Base-by-base conservation (phyloP, 345 rosid genomes). In the Eucalyptus marginata region DNA sequence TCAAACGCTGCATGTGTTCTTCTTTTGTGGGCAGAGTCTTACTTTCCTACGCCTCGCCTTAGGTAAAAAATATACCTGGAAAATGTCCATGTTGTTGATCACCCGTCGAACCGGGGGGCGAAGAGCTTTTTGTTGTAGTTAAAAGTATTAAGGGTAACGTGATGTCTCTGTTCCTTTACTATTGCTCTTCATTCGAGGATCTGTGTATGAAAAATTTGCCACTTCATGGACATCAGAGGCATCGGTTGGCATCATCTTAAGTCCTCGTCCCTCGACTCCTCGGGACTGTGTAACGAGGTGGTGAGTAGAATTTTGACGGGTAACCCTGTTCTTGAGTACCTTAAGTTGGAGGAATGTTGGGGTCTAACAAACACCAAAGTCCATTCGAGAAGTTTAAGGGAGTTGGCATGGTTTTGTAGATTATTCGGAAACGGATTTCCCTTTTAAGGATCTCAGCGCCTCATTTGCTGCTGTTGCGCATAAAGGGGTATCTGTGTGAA, bases 71-170 rank as follows among this genome's bases (percentile, higher is more conserved):
- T 6, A 5, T 62, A 62, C 8, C 33, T 29, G 5, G 71, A 62
- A 27, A 62, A 6, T 2, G 17, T 62, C 9, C 33, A 29, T 62
- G 17, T 29, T 5, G 29, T 5, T 58, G n/a, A 22, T 56, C 59
- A 56, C 59, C 12, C 12, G 3, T 56, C 2, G 4, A 25, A 2
- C n/a, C 1, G 2, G 7, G 64, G 1, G 66, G 3, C 15, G 4
- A 59, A 59, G 66, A 59, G 66, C 33, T 12, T 27, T 62, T 2
- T 6, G 4, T 62, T 29, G 17, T 6, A 6, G 71, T 29, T 29
- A 7, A 62, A 62, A 1, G 33, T 13, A 62, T 13, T 29, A 29
- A 29, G 71, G 71, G 71, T 62, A 13, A 29, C 18, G 4, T 29
- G 71, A 62, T 7, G 4, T 27, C 71, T 29, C 71, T 27, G 33